Conservation (phyloP, 306 rosid genomes). For the Neltuma alba region DNA sequence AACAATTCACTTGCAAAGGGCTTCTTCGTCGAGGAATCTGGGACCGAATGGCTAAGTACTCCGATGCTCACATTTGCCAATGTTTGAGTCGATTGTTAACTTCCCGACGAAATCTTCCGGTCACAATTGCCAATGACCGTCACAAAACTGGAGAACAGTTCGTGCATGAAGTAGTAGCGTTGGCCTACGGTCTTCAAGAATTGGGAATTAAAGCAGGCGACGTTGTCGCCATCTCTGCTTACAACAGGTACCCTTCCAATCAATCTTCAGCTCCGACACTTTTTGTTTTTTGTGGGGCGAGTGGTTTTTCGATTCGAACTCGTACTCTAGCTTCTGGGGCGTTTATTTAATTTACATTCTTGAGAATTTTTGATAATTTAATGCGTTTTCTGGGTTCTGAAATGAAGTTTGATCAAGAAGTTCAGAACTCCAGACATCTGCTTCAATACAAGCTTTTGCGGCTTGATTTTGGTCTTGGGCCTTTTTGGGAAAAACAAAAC, state of each 20-base stretch:
- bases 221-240: constrained; percentile 78
- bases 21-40: too few species aligned
- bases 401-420: neutral
- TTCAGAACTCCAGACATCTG: too few species aligned
- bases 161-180: constrained; percentile 54
- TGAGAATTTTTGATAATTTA: neutral
- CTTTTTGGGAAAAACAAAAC: too few species aligned
- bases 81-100: constrained; percentile 64
- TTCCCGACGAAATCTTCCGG: constrained; percentile 41
- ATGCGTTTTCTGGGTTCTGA: neutral
- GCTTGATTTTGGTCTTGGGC: too few species aligned
- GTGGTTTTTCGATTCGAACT: neutral
- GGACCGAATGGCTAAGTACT: constrained; percentile 52
- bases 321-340: neutral
- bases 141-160: constrained; percentile 58
- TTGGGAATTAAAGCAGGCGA: constrained; percentile 68
- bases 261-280: neutral
- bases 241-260: constrained; percentile 54
- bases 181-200: constrained; percentile 61
- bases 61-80: constrained; percentile 70
- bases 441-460: too few species aligned
- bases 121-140: constrained; percentile 51
- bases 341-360: too few species aligned
- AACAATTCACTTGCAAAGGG: too few species aligned
- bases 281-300: neutral